Evolutionary conservation across 352 stramenopile species (phyloP), one percentile per base, ranked within the genome.

Genomic region (Pythium apleroticum): DNA sequence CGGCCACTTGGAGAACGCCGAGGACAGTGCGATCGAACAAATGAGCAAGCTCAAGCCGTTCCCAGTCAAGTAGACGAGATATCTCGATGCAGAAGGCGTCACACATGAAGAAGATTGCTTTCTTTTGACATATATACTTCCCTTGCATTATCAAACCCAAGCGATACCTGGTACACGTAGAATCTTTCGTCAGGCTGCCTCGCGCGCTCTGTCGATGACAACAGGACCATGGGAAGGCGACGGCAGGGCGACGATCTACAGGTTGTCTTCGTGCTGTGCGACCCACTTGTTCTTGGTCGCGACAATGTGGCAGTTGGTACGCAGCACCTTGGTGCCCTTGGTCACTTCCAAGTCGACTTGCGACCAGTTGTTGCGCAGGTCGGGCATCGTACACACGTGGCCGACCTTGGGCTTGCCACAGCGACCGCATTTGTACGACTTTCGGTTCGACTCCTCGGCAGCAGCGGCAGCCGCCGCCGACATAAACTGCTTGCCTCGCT

Each of bases 361-460:
- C 43, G 83, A 86, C 83, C 86, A 92, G 71, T 94, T 94, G 71
- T 94, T 94, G 58, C 86, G 83, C 58, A 91, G 74, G 53, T 94
- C 86, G 17, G 86, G 86, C 80, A 94, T 91, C 10, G 86, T 92
- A 66, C 86, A 95, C 46, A 93, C 83, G 61, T 95, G 86, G 37
- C 85, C 85, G 27, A 95, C 86, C 71, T 95, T 95, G 39, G 85
- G 83, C 57, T 95, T 84, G 0, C 86, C 86, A 48, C 86, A 95
- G 37, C 86, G 84, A 6, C 86, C 86, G 57, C 86, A 95, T 71
- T 95, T 95, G 83, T 95, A 95, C 72, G 86, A 68, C 66, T 93
- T 93, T 37, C 83, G 81, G 64, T 84, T 88, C 52, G 67, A 60
- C 17, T 88, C 80, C 9, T 46, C 39, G 19, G 39, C 39, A 20